phyloP scores from a whole-genome alignment of 2,329 filamentous ascomycete species.

The Colletotrichum sp. region DNA sequence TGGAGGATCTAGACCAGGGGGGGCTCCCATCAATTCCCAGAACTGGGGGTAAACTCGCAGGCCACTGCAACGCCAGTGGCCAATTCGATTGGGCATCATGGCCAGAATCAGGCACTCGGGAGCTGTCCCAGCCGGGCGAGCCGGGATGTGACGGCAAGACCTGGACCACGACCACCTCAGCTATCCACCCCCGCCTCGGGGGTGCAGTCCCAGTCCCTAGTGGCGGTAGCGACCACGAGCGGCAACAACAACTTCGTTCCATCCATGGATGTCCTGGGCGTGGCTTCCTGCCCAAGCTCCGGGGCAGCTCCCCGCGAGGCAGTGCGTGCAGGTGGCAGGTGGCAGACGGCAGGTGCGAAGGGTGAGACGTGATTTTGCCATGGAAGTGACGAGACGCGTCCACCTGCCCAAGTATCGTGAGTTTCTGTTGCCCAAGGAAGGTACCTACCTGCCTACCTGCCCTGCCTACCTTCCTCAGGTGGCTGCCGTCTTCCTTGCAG shows the following conservation, averaged over 20 bases:
- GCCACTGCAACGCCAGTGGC: background rate
- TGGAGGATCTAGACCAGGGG: background rate
- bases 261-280: background rate
- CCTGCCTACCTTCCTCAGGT: background rate
- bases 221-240: background rate
- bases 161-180: background rate
- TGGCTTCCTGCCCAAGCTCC: constrained; percentile 3
- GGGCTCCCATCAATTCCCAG: background rate
- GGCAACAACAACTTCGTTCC: background rate
- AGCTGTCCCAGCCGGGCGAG: constrained; percentile 1
- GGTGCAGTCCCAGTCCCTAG: background rate
- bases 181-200: constrained; percentile 11
- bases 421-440: background rate
- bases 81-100: background rate
- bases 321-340: background rate
- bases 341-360: background rate
- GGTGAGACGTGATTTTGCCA: background rate
- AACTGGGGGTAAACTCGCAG: background rate
- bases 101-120: background rate
- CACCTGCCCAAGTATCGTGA: constrained; percentile 11
- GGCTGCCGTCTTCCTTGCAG: background rate
- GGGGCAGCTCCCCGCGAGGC: constrained; percentile 16
- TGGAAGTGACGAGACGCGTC: constrained; percentile 8
- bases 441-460: background rate
- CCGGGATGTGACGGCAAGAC: background rate